Conservation (phyloP, 768 basidiomycete species). For the Lactarius tabidus region DNA sequence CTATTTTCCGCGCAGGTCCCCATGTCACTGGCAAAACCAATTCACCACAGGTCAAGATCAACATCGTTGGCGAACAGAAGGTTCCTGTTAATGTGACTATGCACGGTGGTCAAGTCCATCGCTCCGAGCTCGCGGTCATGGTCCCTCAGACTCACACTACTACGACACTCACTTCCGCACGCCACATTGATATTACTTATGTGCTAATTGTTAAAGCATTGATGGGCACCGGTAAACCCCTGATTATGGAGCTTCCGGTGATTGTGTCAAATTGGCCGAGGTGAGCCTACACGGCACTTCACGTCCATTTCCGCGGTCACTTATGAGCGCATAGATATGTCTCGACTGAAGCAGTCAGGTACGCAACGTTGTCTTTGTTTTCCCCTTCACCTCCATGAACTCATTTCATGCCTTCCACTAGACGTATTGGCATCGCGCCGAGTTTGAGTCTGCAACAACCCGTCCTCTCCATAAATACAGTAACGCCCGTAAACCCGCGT, state of each 20-base stretch:
- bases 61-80: conserved; percentile 64
- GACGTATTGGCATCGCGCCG: conserved; percentile 48
- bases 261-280: conserved; percentile 85
- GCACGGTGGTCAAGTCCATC: conserved; percentile 66
- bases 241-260: conserved; percentile 72
- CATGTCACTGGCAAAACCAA: conserved; percentile 53
- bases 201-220: conserved; percentile 71
- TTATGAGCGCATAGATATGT: conserved; percentile 46
- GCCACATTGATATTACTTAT: conserved; percentile 85
- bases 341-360: conserved; percentile 66
- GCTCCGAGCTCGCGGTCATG: conserved; percentile 66
- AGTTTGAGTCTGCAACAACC: conserved; percentile 34
- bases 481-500: conserved; percentile 11
- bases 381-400: not conserved
- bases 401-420: conserved; percentile 24
- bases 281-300: conserved; percentile 38
- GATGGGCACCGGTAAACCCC: conserved; percentile 59
- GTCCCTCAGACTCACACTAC: conserved; percentile 73
- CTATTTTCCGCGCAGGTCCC: conserved; percentile 64
- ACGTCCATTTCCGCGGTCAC: conserved; percentile 4
- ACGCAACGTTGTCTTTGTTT: not conserved
- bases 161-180: conserved; percentile 74
- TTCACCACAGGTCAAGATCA: conserved; percentile 51
- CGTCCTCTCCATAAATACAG: conserved; percentile 6
- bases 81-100: conserved; percentile 68